Evolutionary conservation across 495 filamentous ascomycete species (phyloP), one percentile per base, ranked within the genome.

Genomic region (Aspergillus nanangensis): DNA sequence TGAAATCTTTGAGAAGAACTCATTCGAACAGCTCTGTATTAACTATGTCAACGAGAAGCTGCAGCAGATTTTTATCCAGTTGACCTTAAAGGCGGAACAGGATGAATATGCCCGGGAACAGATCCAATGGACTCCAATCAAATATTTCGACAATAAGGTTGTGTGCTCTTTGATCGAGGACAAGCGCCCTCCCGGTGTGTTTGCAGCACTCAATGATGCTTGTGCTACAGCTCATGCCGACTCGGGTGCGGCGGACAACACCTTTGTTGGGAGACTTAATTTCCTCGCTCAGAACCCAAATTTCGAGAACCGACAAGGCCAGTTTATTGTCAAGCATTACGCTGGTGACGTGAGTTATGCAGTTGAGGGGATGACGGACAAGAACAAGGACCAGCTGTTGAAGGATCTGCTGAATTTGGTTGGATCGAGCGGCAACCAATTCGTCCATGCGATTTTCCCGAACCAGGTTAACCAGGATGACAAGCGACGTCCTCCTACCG

Each of bases 21-120:
- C 90, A 48, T 99, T 99, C 56, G 94, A 99, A 66, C 94, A 99
- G 71, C 83, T 99, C 13, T 99, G 94, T 66, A 99, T 99, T 69
- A 99, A 99, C 74, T 99, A 99, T 61, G 94, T 99, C 60, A 99
- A 99, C 69, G 94, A 99, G 66, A 99, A 99, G 66, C 73, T 99
- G 37, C 94, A 99, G 67, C 94, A 99, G 63, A 99, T 99, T 57
- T 99, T 99, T 62, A 99, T 99, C 48, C 94, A 99, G 64, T 76
- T 99, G 48, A 99, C 94, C 0, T 69, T 99, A 38, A 94, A 93
- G 70, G 86, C 94, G 1, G 94, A 99, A 61, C 94, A 99, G 68
- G 94, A 99, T 47, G 94, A 99, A 65, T 99, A 99, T 52, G 90
- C 87, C 10, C 76, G 90, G 37, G 94, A 99, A 62, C 81, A 96